Conservation (phyloP, 75 land plant genomes). For the Adiantum capillusveneris region DNA sequence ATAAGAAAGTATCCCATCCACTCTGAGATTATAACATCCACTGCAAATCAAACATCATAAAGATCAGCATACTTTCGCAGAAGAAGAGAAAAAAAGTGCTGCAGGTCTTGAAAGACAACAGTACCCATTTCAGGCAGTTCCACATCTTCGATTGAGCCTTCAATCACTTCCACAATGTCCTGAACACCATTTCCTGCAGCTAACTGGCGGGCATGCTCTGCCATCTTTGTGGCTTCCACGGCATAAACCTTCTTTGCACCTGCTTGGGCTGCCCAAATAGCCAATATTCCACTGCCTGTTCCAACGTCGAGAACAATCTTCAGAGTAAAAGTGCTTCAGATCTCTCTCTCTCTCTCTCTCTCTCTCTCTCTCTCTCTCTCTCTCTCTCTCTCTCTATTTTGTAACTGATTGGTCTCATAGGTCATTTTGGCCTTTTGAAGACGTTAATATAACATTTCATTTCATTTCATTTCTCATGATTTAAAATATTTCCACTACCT, state of each 20-base stretch:
- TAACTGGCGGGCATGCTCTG: constrained; percentile 76
- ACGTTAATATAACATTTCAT: too few relatives aligned
- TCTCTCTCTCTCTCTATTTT: too few relatives aligned
- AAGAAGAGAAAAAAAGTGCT: neutral
- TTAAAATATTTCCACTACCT: too few relatives aligned
- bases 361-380: constrained; percentile 1
- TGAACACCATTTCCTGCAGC: constrained; percentile 62
- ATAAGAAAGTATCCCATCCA: constrained; percentile 99
- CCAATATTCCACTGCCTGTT: constrained; percentile 98
- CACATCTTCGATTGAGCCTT: constrained; percentile 88
- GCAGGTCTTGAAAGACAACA: neutral
- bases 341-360: constrained; percentile 1
- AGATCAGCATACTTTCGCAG: neutral
- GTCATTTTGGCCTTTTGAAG: too few relatives aligned
- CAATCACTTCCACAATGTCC: constrained; percentile 82
- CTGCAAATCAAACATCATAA: constrained; percentile 39
- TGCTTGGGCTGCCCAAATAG: constrained; percentile 97
- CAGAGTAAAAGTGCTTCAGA: constrained; percentile 1
- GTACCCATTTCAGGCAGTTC: constrained; percentile 85
- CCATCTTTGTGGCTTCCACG: constrained; percentile 97
- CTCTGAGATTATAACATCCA: constrained; percentile 98
- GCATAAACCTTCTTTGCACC: constrained; percentile 97
- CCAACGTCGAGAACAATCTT: constrained; percentile 97
- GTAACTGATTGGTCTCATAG: too few relatives aligned
- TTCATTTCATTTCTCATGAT: too few relatives aligned